Evolutionary conservation across 306 rosid genomes (phyloP).

Genomic region (Sicyos baderoa): DNA sequence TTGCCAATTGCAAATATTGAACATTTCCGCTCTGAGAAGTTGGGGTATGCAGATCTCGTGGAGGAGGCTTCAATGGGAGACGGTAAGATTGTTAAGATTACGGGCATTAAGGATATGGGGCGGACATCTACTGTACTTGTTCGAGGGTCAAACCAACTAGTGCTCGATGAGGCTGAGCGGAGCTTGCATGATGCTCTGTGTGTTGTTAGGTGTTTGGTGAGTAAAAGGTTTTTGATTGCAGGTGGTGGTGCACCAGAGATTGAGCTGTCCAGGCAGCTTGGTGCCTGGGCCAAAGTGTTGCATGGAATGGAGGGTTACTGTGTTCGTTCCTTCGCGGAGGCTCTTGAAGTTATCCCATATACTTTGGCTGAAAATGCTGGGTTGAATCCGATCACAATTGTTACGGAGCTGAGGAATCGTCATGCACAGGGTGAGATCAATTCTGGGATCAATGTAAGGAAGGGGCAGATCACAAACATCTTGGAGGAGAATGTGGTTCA

Average conservation of each 20-base stretch:
- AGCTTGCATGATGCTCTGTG: conserved; percentile 95
- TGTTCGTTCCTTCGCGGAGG: conserved; percentile 78
- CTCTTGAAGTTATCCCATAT: conserved; percentile 94
- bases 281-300: conserved; percentile 98
- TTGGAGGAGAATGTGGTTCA: conserved; percentile 99
- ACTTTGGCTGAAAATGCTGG: conserved; percentile 96
- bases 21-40: conserved; percentile 81
- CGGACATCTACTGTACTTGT: conserved; percentile 79
- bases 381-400: conserved; percentile 76
- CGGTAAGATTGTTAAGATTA: conserved; percentile 83
- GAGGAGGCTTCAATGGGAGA: conserved; percentile 90
- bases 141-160: conserved; percentile 81
- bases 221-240: conserved; percentile 78
- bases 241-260: conserved; percentile 99
- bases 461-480: conserved; percentile 96
- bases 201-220: conserved; percentile 91
- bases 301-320: conserved; percentile 99
- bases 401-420: conserved; percentile 94
- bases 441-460: conserved; percentile 96
- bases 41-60: conserved; percentile 84
- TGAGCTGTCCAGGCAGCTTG: conserved; percentile 89
- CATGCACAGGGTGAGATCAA: conserved; percentile 93
- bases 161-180: conserved; percentile 88
- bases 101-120: conserved; percentile 93
- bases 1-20: conserved; percentile 87